Base-by-base conservation (phyloP, 768 basidiomycete species). In the Hygrophorus russula region DNA sequence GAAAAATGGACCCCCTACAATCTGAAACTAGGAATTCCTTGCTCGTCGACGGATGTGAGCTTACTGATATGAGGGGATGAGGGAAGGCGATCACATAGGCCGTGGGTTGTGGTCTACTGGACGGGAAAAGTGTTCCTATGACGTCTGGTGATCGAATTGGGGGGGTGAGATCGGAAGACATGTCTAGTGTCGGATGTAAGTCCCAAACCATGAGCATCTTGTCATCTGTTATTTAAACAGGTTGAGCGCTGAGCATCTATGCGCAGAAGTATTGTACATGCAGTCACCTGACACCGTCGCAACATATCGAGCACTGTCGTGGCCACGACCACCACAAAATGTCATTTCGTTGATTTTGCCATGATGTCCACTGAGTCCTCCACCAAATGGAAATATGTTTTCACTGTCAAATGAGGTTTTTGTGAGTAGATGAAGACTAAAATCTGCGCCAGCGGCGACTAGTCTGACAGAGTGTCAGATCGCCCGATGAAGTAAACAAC, bases 141-240 rank as follows among this genome's bases (percentile, higher is more conserved):
- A 53, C 47, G 13, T 56, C 52, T 27, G 53, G 55, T 2, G 59
- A 61, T 33, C 49, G 52, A 36, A 44, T 46, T n/a, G 59, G 59
- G 35, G 67, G 52, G 46, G 61, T 58, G 11, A 52, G 49, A 15
- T 51, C 53, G 10, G 76, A 69, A 10, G 11, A 19, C n/a, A 71
- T 63, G 42, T 73, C 61, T 36, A 69, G 43, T 29, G 65, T 55
- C 0, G 86, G 85, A 52, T 72, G 65, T n/a, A 90, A 69, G 59
- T 89, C 85, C 87, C 87, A 89, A 5, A 89, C 76, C 76, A 87
- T 82, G 31, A 87, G 71, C 73, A 82, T 81, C 56, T 77, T 83
- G 62, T 89, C 87, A 51, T 87, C 85, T 85, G 48, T 42, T 17
- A 5, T 39, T 24, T 3, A 24, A 3, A 24, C 7, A 24, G 24